Evolutionary conservation across 202 grass and related monocot species (phyloP).

Genomic region (Musa balbisiana): DNA sequence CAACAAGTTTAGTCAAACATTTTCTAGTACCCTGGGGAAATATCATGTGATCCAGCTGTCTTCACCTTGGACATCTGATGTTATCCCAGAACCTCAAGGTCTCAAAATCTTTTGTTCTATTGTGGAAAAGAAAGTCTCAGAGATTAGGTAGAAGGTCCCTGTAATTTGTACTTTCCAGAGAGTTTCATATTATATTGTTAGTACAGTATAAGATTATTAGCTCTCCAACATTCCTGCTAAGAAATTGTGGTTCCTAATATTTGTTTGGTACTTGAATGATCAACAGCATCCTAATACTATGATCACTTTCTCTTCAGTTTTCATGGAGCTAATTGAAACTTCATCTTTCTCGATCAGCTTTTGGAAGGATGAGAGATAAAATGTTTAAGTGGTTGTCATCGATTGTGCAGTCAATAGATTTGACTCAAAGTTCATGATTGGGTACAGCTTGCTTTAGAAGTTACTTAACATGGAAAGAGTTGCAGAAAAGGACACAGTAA

Average conservation of each 20-base stretch:
- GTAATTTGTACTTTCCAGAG: not conserved
- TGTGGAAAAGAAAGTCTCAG: not conserved
- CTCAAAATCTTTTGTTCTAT: too few species aligned
- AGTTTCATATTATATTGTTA: too few species aligned
- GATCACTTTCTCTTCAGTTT: not conserved
- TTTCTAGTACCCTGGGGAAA: not conserved
- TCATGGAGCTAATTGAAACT: not conserved
- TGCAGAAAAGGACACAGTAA: too few species aligned
- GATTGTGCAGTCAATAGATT: not conserved
- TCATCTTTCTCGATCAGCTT: not conserved
- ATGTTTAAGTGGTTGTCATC: too few species aligned
- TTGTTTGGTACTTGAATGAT: not conserved
- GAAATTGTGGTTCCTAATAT: too few species aligned
- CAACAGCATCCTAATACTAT: not conserved
- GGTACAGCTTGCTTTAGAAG: too few species aligned
- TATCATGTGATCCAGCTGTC: too few species aligned
- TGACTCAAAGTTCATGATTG: not conserved
- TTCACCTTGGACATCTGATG: not conserved
- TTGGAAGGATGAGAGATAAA: not conserved
- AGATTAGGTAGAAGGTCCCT: not conserved
- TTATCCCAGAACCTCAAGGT: not conserved
- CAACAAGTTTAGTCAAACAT: not conserved
- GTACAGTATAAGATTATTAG: too few species aligned
- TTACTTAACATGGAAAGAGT: too few species aligned
- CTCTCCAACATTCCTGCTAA: too few species aligned